Evolutionary conservation across 179 eudicot species (phyloP), one percentile per base, ranked within the genome.

Genomic region (Silene noctiflora): DNA sequence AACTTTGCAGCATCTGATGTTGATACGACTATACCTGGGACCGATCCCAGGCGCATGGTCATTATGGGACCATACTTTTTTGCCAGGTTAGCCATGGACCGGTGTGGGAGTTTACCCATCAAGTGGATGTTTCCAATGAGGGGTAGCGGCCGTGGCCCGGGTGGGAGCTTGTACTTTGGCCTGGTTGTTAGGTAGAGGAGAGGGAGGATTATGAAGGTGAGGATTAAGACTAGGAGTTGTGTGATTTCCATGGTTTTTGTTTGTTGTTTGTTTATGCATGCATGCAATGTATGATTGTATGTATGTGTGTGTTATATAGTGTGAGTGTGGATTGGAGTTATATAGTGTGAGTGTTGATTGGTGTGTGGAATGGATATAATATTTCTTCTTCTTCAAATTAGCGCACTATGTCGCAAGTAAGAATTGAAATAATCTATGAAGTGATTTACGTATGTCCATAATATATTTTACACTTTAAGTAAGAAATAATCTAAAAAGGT

Each of bases 11-110:
- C 44, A 35, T 65, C 33, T 73, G 81, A 83, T 4, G 95, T 86
- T 46, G 95, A 87, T 20, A 84, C 88, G 20, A 90, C 91, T 3
- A 90, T 82, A 3, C 82, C 76, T 0, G 85, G 85, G 64, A 68
- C 76, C 5, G 79, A 77, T 20, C 92, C 92, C 56, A 90, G 74
- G 0, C 67, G 82, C 56, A 90, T 82, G 2, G 83, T 85, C 89
- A 90, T 83, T 59, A 88, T 33, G 1, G 87, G 85, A 33, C 91
- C 91, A 22, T 84, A 73, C 22, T 39, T 70, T 67, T 48, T 20
- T 44, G 87, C 73, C 6, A 89, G 27, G 9, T 67, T 35, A 8
- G 58, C 83, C 19, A 89, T 76, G 7, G 84, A 56, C 16, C 74
- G 84, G 68, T 89, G 93, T 0, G 86, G 77, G 29, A 62, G 53